A percentile compares a stretch with the other conserved stretches of the same genome.
These are phyloP conservation scores for Neocatenulostroma microsporum DNA, from an alignment of 2,329 filamentous ascomycete genomes.

Conservation along the genomic window DNA sequence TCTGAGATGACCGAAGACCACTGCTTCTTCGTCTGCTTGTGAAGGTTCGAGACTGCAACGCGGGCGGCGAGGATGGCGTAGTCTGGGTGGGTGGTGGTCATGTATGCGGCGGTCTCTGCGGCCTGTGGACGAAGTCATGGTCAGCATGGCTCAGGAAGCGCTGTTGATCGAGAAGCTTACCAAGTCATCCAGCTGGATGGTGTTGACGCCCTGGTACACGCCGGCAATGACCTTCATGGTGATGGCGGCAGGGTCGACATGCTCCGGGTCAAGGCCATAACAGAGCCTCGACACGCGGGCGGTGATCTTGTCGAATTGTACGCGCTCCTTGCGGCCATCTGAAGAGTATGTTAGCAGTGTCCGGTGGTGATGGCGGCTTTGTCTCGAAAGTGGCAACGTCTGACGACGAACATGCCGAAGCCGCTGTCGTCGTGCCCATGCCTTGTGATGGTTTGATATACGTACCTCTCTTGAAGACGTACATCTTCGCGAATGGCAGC, in stretches of 20 bases:
- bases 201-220: slow-evolving; percentile 97
- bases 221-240: slow-evolving; percentile 99
- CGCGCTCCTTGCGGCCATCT: slow-evolving; percentile 99
- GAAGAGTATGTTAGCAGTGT: slow-evolving; percentile 18
- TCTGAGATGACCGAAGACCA: slow-evolving; percentile 94
- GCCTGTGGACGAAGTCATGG: slow-evolving; percentile 53
- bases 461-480: slow-evolving; percentile 56
- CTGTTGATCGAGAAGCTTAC: slow-evolving; percentile 51
- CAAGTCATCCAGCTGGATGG: slow-evolving; percentile 90
- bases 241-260: slow-evolving; percentile 96
- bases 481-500: slow-evolving; percentile 41
- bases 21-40: slow-evolving; percentile 99
- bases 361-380: too few species aligned
- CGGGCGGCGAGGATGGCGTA: slow-evolving; percentile 97
- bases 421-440: too few species aligned
- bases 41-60: slow-evolving; percentile 97
- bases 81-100: slow-evolving; percentile 98
- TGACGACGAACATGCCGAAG: too few species aligned
- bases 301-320: slow-evolving; percentile 99
- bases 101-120: slow-evolving; percentile 97
- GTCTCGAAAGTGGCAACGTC: neutral
- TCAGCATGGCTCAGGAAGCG: slow-evolving; percentile 5
- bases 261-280: slow-evolving; percentile 90
- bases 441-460: too few species aligned
- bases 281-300: slow-evolving; percentile 94